Evolutionary conservation across 345 rosid species (phyloP), one percentile per base, ranked within the genome.

Genomic region (Iberis pinnata): DNA sequence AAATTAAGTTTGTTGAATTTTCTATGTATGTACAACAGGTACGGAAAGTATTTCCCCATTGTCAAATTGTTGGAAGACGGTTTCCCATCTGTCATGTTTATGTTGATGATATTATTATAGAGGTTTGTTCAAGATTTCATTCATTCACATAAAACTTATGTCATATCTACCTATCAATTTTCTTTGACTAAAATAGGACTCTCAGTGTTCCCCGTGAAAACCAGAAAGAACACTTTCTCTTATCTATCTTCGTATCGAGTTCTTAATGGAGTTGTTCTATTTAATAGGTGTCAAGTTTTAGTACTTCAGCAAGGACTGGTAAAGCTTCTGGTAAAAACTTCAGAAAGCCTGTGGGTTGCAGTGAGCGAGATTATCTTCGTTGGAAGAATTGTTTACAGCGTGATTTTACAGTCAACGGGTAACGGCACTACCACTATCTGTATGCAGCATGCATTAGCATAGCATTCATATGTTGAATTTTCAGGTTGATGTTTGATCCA

Each of bases 401-500:
- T 70, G 89, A 84, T 64, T 84, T 81, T 56, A 84, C 94, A 3
- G 73, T 81, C 36, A 84, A 84, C 49, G 89, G 82, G 89, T 79
- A 68, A n/a, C n/a, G 9, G 53, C 53, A 43, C 17, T 20, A 9
- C 31, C 5, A 18, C 33, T 26, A 55, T 2, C 55, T 37, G 10
- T 26, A 3, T 15, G 18, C 37, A 15, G 40, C 58, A 48, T 46
- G 25, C 8, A 49, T 53, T 17, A 31, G 9, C 47, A 16, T 33
- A 20, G 22, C 52, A 49, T 24, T 32, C 18, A 16, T 46, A 20
- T 12, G 29, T 40, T 56, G 27, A 56, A 32, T 12, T 50, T 65
- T 46, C 70, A 84, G 93, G 63, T 74, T 84, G 68, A 73, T 84
- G 78, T 81, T 78, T 60, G 85, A 84, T 70, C 93, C 81, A 32